Evolutionary conservation across 176 grass and related monocot genomes (phyloP).

Genomic region (Elymus sibiricus): DNA sequence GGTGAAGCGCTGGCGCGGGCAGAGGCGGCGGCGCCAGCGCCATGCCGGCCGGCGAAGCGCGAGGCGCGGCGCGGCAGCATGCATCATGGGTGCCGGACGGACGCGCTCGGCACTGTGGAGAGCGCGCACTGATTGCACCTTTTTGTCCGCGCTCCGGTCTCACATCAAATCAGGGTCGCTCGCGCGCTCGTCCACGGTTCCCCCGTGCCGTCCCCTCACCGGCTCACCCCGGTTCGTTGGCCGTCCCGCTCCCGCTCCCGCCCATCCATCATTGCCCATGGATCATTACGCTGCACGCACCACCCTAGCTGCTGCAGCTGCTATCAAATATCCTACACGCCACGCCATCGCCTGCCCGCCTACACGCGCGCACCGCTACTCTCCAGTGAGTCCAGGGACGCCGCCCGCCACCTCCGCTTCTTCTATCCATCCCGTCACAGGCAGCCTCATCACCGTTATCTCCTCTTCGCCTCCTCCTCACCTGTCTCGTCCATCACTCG

Average conservation of each 20-base stretch:
- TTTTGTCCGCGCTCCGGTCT: conserved; percentile 13
- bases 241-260: background rate
- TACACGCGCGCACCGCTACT: background rate
- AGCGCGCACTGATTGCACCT: conserved; percentile 14
- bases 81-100: too few species aligned
- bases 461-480: background rate
- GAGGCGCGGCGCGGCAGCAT: too few species aligned
- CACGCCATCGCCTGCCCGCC: background rate
- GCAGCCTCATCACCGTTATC: background rate
- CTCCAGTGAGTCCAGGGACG: too few species aligned
- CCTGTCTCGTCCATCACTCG: background rate
- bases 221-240: background rate
- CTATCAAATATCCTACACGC: background rate
- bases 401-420: background rate
- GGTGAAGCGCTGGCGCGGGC: too few species aligned
- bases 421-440: background rate
- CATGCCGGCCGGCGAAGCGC: too few species aligned
- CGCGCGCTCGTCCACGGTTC: background rate
- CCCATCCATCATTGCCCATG: conserved; percentile 26
- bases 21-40: too few species aligned
- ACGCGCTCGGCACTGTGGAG: background rate
- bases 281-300: conserved; percentile 26
- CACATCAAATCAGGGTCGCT: conserved; percentile 34
- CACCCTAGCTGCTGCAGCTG: background rate
- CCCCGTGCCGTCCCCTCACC: background rate